Conservation (phyloP, 148 eudicot species). For the Rhododendron simsii region DNA sequence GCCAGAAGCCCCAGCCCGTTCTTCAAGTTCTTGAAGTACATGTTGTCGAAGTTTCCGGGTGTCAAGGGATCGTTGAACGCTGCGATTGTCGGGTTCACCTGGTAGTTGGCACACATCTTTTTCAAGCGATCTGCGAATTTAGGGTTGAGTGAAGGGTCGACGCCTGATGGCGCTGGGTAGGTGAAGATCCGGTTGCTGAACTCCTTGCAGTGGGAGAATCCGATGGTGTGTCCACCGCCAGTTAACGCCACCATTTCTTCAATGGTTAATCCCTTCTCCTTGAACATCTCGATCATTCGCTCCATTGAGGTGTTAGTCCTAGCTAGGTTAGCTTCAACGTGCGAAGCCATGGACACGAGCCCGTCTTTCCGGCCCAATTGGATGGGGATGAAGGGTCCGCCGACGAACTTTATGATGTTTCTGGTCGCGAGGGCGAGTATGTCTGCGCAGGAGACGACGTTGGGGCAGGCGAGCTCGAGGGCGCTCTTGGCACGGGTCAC, state of each 20-base stretch:
- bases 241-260: conserved; percentile 13
- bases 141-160: neutral
- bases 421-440: neutral
- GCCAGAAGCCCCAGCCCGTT: conserved; percentile 20
- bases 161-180: neutral
- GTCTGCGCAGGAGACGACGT: conserved; percentile 10
- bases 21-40: conserved; percentile 19
- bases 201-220: conserved; percentile 15
- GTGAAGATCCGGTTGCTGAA: neutral
- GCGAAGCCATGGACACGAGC: neutral
- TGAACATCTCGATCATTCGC: neutral
- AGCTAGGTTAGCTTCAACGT: neutral
- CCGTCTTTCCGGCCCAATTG: conserved; percentile 5
- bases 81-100: neutral
- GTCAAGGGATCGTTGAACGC: conserved; percentile 1
- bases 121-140: neutral
- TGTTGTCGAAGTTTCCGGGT: conserved; percentile 3
- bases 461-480: conserved; percentile 25
- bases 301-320: conserved; percentile 3
- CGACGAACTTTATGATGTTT: neutral
- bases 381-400: neutral
- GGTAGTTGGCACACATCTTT: neutral
- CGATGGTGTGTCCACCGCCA: conserved; percentile 13
- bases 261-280: neutral
- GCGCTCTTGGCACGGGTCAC: conserved; percentile 37